These are phyloP conservation scores for Suhomyces bribrorum DNA, from an alignment of 1,139 yeast species.

Conservation along the genomic window DNA sequence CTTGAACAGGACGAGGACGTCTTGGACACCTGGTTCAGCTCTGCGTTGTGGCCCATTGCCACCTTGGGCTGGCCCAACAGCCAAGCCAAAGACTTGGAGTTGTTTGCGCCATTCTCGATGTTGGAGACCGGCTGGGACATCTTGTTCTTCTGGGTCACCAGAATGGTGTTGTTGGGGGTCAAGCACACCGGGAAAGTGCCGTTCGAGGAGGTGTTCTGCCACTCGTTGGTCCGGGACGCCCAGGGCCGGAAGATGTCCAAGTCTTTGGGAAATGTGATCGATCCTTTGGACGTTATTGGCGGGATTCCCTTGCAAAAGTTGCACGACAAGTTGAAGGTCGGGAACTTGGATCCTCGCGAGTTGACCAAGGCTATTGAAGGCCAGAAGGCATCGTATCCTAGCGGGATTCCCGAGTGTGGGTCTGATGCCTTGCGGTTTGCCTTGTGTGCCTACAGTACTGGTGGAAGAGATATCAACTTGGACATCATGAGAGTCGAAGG, in stretches of 20 bases:
- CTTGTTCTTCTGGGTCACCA: constrained; percentile 96
- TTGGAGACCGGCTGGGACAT: constrained; percentile 99
- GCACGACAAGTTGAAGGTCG: constrained; percentile 73
- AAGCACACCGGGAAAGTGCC: constrained; percentile 91
- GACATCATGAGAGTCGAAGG: constrained; percentile 98
- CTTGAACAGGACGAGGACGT: constrained; percentile 97
- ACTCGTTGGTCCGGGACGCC: constrained; percentile 96
- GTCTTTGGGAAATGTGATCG: constrained; percentile 93
- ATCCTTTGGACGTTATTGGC: constrained; percentile 88
- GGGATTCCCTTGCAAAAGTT: constrained; percentile 82
- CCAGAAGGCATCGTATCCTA: constrained; percentile 87
- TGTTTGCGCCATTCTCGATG: constrained; percentile 87
- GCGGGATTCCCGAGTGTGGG: constrained; percentile 99
- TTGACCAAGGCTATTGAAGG: constrained; percentile 85
- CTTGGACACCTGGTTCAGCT: constrained; percentile 97
- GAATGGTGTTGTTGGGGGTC: constrained; percentile 91
- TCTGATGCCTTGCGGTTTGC: constrained; percentile 98
- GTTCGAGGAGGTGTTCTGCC: constrained; percentile 96
- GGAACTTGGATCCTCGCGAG: constrained; percentile 91
- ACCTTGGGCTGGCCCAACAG: constrained; percentile 94
- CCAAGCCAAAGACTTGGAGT: constrained; percentile 64
- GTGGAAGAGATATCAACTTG: constrained; percentile 96
- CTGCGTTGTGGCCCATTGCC: constrained; percentile 97
- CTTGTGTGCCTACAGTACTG: constrained; percentile 96
- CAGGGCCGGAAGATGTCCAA: constrained; percentile 99